A percentile compares a stretch with the other conserved stretches of the same genome.
phyloP scores from a whole-genome alignment of 176 grass and related monocot species.

The Triticum urartu region DNA sequence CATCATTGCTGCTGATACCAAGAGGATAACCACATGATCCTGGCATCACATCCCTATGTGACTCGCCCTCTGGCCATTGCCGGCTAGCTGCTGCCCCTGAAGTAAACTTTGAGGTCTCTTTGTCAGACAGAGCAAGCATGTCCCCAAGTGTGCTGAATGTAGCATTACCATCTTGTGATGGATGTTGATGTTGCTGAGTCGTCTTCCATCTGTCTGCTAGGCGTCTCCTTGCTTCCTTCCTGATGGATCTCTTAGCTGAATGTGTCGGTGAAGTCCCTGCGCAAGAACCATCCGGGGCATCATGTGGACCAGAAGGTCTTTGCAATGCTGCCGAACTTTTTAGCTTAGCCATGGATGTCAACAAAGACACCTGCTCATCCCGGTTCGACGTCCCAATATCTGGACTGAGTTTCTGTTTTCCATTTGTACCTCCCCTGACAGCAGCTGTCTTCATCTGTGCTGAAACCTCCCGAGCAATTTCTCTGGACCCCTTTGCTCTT shows the following conservation, averaged over 20 bases:
- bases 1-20: constrained; percentile 55
- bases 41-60: constrained; percentile 4
- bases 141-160: constrained; percentile 56
- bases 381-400: background rate
- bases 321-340: constrained; percentile 22
- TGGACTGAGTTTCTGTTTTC: constrained; percentile 24
- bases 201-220: constrained; percentile 74
- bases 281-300: constrained; percentile 7
- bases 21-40: constrained; percentile 25
- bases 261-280: constrained; percentile 34
- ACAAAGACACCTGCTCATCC: constrained; percentile 15
- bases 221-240: constrained; percentile 67
- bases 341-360: constrained; percentile 16
- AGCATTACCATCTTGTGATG: constrained; percentile 20
- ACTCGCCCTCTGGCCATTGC: constrained; percentile 17
- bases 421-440: constrained; percentile 27
- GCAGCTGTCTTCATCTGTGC: constrained; percentile 47
- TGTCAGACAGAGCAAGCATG: constrained; percentile 66
- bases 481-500: constrained; percentile 43
- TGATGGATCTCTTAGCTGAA: constrained; percentile 52
- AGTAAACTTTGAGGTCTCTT: constrained; percentile 33
- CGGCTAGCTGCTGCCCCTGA: background rate
- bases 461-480: constrained; percentile 55
- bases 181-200: constrained; percentile 39
- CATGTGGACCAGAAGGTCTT: constrained; percentile 3